Base-by-base conservation (phyloP, 2,329 filamentous ascomycete species). In the Aspergillus caelatus region DNA sequence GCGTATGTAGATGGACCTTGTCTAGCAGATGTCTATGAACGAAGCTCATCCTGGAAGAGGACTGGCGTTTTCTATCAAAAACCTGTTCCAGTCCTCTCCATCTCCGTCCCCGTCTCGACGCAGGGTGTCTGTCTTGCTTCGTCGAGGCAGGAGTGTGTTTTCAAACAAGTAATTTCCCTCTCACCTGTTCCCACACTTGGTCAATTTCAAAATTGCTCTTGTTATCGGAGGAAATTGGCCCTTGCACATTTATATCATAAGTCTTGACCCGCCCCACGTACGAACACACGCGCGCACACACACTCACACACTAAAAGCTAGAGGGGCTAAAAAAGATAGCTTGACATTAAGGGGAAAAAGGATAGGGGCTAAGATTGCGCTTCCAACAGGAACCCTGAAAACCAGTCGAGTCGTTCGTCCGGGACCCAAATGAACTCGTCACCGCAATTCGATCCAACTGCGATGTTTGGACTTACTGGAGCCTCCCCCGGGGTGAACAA, bases 401-500 rank as follows among this genome's bases (percentile, higher is more conserved):
- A 70, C 23, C 58, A 45, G 39, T 53, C 65, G 41, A 64, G 50
- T 41, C 68, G 52, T 55, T 63, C 67, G 28, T 55, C 68, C 43
- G 64, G 65, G 16, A 61, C 67, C 60, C 64, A 58, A 57, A 77
- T 77, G 75, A 71, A 71, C 65, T 71, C 70, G 34, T 69, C 70
- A 53, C 69, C 68, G 16, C 76, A 74, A 45, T 75, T 78, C 68
- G 74, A 79, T 57, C 74, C 77, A 60, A 71, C 74, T 60, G 73
- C 74, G 28, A 78, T 78, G 75, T 71, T 77, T 60, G 78, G 74
- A 36, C 62, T 79, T 57, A 70, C 72, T 57, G 75, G 77, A 57
- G 71, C 74, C 55, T 75, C 78, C 8, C 75, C 76, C 26, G 74
- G 70, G 26, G 63, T 77, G 53, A 75, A 77, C 62, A 79, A 81